Base-by-base conservation (phyloP, 345 rosid genomes). In the Eucalyptus curtisii region DNA sequence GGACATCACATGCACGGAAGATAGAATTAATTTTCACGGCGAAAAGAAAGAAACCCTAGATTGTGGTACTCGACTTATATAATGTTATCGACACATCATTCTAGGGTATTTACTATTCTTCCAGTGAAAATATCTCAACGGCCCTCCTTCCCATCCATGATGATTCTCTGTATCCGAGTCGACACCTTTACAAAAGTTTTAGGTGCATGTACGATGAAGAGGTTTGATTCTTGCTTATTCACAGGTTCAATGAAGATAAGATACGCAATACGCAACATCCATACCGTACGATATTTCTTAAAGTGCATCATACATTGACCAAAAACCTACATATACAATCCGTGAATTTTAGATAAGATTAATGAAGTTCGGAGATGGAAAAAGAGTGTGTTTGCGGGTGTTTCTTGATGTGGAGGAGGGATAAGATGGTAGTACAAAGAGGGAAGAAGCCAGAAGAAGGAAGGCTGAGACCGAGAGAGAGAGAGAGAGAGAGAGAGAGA, bases 281-380 rank as follows among this genome's bases (percentile, higher is more conserved):
- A n/a, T 0, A 64, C 5, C 1, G 0, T 64, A 64, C 1, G 40
- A 64, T 64, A n/a, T n/a, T n/a, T 64, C 76, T 64, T n/a, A n/a
- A 30, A 19, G 25, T 2, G 5, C 14, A 71, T 37, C 22, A 19
- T 30, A 61, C 8, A 13, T 30, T 0, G 17, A 61, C 47, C 0
- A 10, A 3, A 20, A 40, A 76, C 4, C 45, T 37, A 40, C 45
- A 19, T 6, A 20, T 37, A 19, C 47, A 6, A 37, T 76, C 42
- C 15, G 42, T 37, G 82, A 76, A 76, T 37, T 37, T 40, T 20
- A 19, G 47, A 37, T 76, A 76, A 47, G 82, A 76, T 76, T 20
- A 37, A 37, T 19, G 82, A 76, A 76, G 82, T 37, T 19, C 5
- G 27, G 47, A 33, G 82, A 76, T 76, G 82, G 82, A 37, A 17